Percentiles rank a stretch among this genome's conserved stretches.
Conservation (phyloP, 1,284 basidiomycete genomes). For the Cutaneotrichosporon dermatis region DNA sequence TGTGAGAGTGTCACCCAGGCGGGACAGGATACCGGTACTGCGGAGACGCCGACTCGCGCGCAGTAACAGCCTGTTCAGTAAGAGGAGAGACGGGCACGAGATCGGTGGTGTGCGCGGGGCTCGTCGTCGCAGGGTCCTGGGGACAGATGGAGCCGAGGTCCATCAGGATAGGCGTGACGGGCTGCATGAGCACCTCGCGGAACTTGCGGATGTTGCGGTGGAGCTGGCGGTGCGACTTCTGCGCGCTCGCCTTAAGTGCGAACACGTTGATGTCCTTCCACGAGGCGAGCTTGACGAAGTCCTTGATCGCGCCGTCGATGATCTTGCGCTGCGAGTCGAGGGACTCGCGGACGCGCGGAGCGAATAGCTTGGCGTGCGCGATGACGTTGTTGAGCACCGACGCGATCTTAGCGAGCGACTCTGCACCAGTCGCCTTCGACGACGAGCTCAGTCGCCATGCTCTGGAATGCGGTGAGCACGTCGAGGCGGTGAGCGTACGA, state of each 20-base stretch:
- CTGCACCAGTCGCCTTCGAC: conserved; percentile 43
- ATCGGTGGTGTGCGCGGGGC: not conserved
- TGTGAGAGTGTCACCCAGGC: conserved; percentile 40
- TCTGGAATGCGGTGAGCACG: conserved; percentile 66
- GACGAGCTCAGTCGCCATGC: conserved; percentile 38
- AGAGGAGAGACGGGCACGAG: conserved; percentile 8
- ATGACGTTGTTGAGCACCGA: conserved; percentile 66
- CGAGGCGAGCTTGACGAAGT: conserved; percentile 89
- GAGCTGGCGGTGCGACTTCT: conserved; percentile 83
- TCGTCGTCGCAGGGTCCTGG: conserved; percentile 22
- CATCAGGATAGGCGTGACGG: conserved; percentile 52
- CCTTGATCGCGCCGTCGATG: conserved; percentile 76
- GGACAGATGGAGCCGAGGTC: conserved; percentile 33
- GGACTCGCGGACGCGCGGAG: conserved; percentile 53
- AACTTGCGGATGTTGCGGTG: conserved; percentile 91
- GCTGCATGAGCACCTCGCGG: conserved; percentile 78
- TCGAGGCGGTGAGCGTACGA: conserved; percentile 70
- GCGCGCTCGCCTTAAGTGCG: conserved; percentile 86
- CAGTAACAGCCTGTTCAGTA: conserved; percentile 6
- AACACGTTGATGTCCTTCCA: conserved; percentile 98
- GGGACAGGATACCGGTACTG: conserved; percentile 25
- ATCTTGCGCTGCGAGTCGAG: conserved; percentile 60
- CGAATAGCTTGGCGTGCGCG: conserved; percentile 65
- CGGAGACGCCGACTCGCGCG: conserved; percentile 10
- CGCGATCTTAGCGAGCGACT: conserved; percentile 53